Evolutionary conservation across 2,329 filamentous ascomycete species (phyloP).

Genomic region (Emericellopsis cladophorae): DNA sequence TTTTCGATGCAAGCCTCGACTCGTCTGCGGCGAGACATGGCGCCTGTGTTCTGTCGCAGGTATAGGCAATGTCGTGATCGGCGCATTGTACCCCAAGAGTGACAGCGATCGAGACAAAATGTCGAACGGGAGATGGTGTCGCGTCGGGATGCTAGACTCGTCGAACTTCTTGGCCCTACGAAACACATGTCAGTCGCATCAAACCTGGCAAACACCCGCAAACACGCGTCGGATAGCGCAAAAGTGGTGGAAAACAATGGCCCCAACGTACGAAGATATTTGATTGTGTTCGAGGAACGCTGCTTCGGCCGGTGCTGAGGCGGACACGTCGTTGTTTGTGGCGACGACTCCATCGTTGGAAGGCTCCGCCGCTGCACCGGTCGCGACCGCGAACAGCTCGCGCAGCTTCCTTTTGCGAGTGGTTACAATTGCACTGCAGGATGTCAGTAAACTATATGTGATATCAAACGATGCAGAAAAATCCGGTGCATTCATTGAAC

Average conservation of each 20-base stretch:
- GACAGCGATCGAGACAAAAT: slow-evolving; percentile 23
- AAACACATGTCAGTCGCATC: slow-evolving; percentile 8
- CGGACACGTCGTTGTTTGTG: slow-evolving; percentile 40
- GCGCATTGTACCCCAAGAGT: not conserved
- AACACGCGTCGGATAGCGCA: slow-evolving; percentile 7
- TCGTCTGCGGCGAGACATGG: not conserved
- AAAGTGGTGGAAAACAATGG: slow-evolving; percentile 7
- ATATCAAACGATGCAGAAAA: slow-evolving; percentile 36
- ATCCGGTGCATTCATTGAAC: slow-evolving; percentile 29
- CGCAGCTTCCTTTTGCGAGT: slow-evolving; percentile 86
- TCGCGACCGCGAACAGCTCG: slow-evolving; percentile 73
- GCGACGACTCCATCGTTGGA: slow-evolving; percentile 40
- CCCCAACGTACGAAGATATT: slow-evolving; percentile 42
- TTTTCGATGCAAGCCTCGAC: not conserved
- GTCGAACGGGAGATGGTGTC: slow-evolving; percentile 31
- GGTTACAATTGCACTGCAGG: slow-evolving; percentile 54
- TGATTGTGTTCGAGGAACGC: slow-evolving; percentile 45
- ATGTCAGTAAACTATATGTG: slow-evolving; percentile 29
- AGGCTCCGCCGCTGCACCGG: slow-evolving; percentile 45
- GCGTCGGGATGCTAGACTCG: slow-evolving; percentile 38
- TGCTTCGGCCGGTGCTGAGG: slow-evolving; percentile 36
- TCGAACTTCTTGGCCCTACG: slow-evolving; percentile 29
- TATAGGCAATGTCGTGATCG: not conserved
- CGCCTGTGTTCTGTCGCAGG: slow-evolving; percentile 1
- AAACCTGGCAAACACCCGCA: slow-evolving; percentile 4